A percentile compares a stretch with the other conserved stretches of the same genome.
Evolutionary conservation across 441 rosid species (phyloP).

Genomic region (Croton setiger): DNA sequence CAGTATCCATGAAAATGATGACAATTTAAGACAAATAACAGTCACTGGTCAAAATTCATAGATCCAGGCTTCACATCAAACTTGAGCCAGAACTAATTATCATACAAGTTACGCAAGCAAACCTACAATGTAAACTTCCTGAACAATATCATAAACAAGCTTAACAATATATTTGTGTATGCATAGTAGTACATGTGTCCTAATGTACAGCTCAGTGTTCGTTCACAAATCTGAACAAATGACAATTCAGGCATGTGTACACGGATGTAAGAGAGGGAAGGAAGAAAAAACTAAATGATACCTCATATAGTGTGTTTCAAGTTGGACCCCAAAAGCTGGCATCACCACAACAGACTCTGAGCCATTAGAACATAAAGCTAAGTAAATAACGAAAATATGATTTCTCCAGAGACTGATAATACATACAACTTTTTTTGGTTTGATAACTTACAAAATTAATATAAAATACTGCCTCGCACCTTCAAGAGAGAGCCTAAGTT

Average conservation of each 20-base stretch:
- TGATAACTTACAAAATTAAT: neutral
- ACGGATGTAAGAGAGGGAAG: neutral
- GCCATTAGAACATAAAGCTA: slow-evolving; percentile 26
- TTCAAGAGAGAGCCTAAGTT: neutral
- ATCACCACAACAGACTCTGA: slow-evolving; percentile 78
- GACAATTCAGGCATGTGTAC: neutral
- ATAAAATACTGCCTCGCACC: neutral
- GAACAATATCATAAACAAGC: neutral
- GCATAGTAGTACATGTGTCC: neutral
- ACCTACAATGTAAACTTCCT: neutral
- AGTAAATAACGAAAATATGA: slow-evolving; percentile 15
- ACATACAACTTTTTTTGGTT: too few species aligned
- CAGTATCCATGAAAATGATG: neutral
- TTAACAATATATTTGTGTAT: neutral
- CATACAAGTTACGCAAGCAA: neutral
- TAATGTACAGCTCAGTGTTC: neutral
- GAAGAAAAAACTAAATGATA: slow-evolving; percentile 18
- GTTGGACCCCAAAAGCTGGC: slow-evolving; percentile 87
- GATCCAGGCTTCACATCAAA: neutral
- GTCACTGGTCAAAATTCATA: too few species aligned
- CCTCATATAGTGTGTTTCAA: slow-evolving; percentile 79
- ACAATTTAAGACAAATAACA: neutral
- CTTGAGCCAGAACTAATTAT: neutral
- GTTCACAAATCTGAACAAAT: neutral
- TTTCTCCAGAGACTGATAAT: neutral